Evolutionary conservation across 169 alveolate genomes (phyloP).

Genomic region (Cryptosporidium meleagridis): DNA sequence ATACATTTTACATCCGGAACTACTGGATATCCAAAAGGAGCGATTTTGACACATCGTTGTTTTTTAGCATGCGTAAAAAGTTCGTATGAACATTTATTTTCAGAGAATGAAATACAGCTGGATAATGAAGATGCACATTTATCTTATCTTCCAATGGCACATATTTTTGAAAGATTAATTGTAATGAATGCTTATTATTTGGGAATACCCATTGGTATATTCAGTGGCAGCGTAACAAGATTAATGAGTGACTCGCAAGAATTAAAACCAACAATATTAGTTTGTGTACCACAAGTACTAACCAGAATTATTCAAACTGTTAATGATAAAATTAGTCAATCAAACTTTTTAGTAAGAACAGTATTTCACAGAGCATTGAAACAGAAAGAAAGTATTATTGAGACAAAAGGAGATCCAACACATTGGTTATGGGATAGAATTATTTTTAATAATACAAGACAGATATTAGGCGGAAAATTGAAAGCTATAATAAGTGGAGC

Average conservation of each 20-base stretch:
- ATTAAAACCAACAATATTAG: conserved; percentile 88
- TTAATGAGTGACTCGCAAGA: conserved; percentile 84
- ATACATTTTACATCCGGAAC: conserved; percentile 92
- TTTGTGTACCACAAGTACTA: conserved; percentile 88
- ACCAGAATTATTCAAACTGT: conserved; percentile 79
- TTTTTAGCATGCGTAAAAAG: conserved; percentile 81
- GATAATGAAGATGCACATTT: conserved; percentile 82
- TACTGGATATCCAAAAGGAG: conserved; percentile 94
- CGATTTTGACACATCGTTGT: conserved; percentile 86
- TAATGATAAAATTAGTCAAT: conserved; percentile 19
- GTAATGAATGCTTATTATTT: conserved; percentile 72
- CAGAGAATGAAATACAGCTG: conserved; percentile 65
- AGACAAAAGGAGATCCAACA: conserved; percentile 25
- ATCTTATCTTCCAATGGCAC: conserved; percentile 90
- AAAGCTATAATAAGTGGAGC: conserved; percentile 86
- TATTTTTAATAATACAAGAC: conserved; percentile 78
- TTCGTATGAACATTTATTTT: conserved; percentile 51
- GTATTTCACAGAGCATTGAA: conserved; percentile 25
- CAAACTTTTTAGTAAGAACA: conserved; percentile 33
- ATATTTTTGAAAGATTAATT: conserved; percentile 87
- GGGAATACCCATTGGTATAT: conserved; percentile 84
- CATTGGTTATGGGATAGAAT: conserved; percentile 75
- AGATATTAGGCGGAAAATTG: conserved; percentile 85
- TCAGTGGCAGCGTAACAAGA: conserved; percentile 85
- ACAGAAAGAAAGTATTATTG: conserved; percentile 21